Conservation (phyloP, 139 green algal genomes). For the Ostreobium quekettii region DNA sequence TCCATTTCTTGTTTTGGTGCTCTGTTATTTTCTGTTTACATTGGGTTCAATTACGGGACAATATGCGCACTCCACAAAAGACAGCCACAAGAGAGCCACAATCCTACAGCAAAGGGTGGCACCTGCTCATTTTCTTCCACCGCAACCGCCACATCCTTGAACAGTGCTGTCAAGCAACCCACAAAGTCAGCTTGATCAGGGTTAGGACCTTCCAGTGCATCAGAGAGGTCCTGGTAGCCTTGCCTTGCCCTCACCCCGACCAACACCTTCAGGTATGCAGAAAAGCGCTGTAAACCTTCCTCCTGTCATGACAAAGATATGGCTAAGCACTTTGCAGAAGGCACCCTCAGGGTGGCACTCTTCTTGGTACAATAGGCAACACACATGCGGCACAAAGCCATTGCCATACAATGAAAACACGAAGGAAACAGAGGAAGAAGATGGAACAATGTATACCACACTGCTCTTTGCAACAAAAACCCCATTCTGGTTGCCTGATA, state of each 20-base stretch:
- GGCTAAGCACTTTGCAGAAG: not conserved
- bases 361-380: not conserved
- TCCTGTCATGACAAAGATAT: not conserved
- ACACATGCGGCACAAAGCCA: not conserved
- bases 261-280: not conserved
- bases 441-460: not conserved
- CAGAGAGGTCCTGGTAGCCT: not conserved
- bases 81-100: too few species aligned
- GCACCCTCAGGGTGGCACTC: not conserved
- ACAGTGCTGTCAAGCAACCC: conserved; percentile 57
- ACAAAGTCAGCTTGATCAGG: conserved; percentile 46
- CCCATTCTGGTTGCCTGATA: too few species aligned
- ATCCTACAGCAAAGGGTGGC: too few species aligned
- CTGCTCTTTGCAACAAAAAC: too few species aligned
- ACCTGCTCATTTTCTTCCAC: conserved; percentile 71
- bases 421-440: not conserved
- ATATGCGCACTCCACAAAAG: too few species aligned
- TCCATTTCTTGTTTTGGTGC: too few species aligned
- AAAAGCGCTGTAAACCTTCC: not conserved
- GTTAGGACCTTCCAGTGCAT: not conserved
- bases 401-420: not conserved
- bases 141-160: conserved; percentile 68
- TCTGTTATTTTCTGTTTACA: too few species aligned
- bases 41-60: too few species aligned
- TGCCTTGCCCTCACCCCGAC: not conserved